Percentiles rank a stretch among this genome's conserved stretches.
phyloP scores from a whole-genome alignment of 108 stramenopile species.

The Conticribra weissflogii region DNA sequence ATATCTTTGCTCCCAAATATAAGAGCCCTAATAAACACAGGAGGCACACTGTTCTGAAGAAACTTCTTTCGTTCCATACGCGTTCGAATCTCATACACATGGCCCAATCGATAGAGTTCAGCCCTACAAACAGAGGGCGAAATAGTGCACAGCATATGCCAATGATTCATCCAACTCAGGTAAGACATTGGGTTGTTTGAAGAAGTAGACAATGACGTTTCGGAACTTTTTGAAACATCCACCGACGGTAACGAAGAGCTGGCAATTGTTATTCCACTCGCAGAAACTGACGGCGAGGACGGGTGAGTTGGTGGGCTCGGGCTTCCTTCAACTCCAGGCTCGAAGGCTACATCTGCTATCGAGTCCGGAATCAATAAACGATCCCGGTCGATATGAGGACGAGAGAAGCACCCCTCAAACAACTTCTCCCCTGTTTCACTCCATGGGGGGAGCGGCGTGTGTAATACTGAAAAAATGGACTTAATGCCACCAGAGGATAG shows the following conservation, averaged over 20 bases:
- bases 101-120: slow-evolving; percentile 77
- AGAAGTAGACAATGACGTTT: slow-evolving; percentile 1
- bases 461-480: slow-evolving; percentile 68
- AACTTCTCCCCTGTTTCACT: slow-evolving; percentile 56
- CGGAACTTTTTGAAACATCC: slow-evolving; percentile 48
- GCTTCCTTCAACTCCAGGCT: slow-evolving; percentile 12
- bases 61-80: not conserved
- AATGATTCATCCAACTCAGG: slow-evolving; percentile 83
- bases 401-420: slow-evolving; percentile 63
- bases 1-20: slow-evolving; percentile 65
- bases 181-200: slow-evolving; percentile 55
- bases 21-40: slow-evolving; percentile 62
- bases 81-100: slow-evolving; percentile 36
- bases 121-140: slow-evolving; percentile 63
- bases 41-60: slow-evolving; percentile 32
- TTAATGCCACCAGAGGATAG: slow-evolving; percentile 61
- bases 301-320: slow-evolving; percentile 14
- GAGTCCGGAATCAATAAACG: slow-evolving; percentile 33
- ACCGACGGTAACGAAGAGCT: slow-evolving; percentile 73
- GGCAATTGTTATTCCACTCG: slow-evolving; percentile 76
- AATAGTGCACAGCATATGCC: slow-evolving; percentile 72
- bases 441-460: slow-evolving; percentile 75
- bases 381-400: slow-evolving; percentile 53
- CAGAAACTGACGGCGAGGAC: slow-evolving; percentile 54
- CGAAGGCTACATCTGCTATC: slow-evolving; percentile 25